Evolutionary conservation across 1,139 yeast genomes (phyloP), one percentile per base, ranked within the genome.

Genomic region (Debaryomyces udenii): DNA sequence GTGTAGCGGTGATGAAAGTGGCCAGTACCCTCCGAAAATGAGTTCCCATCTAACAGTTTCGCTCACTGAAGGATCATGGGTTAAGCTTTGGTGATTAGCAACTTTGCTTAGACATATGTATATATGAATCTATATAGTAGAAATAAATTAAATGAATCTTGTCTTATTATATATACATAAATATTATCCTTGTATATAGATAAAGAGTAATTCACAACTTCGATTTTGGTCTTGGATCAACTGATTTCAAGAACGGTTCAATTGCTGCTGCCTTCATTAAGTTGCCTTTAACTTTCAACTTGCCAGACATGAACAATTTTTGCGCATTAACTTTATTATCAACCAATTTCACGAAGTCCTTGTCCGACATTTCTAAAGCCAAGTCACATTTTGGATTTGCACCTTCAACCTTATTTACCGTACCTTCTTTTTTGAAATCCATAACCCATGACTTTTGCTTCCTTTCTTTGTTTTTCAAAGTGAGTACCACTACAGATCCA

Each of bases 1-100:
- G 17, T 17, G 15, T 7, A 39, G 49, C 22, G 28, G 41, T 31
- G 52, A 48, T 27, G 42, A 48, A 31, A 30, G 45, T 22, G 40
- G 37, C n/a, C 53, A 43, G 15, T 64, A 64, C 40, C 73, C 73
- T 16, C 69, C 73, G 9, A 55, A 39, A 37, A 65, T 63, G 51
- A 48, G 47, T 38, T 48, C 64, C 7, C 70, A 68, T 44, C 60
- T 68, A 39, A 66, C 72, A 10, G 55, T 64, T 62, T 56, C 48
- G 26, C 51, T 46, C 30, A 31, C 41, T 24, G 37, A 41, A 45
- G 24, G 55, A 3, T 40, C 40, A 15, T 40, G 43, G 43, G 26
- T 40, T 22, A 22, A 9, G 9, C 9, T 22, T n/a, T n/a, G n/a
- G n/a, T n/a, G n/a, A n/a, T n/a, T n/a, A n/a, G n/a, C n/a, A n/a